Base-by-base conservation (phyloP, 306 rosid species). In the Biancaea sappan region DNA sequence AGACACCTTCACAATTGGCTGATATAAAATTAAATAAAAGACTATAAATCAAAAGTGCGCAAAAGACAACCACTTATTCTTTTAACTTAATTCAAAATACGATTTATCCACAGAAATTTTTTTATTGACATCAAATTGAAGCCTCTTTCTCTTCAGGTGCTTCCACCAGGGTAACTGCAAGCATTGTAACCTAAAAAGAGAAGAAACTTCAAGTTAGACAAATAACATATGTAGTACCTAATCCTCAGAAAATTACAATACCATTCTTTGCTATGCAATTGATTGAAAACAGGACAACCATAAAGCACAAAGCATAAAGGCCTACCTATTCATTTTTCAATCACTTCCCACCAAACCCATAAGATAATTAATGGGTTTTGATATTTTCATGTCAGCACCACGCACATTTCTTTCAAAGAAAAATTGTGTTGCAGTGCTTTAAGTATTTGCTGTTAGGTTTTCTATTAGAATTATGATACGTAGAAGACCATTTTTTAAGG, bases 101-200 rank as follows among this genome's bases (percentile, higher is more conserved):
- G 37, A 59, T 44, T 25, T 15, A 37, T 18, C 29, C 31, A 18
- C 29, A 15, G 5, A 63, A 40, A 40, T 21, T 21, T 35, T 4
- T 35, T 34, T 10, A 16, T 26, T 16, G 51, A 75, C 66, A 43
- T 40, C 25, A 32, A 60, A 4, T 19, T 57, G 58, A 62, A 50
- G 26, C 21, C 11, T 53, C 51, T 62, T 31, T 52, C 16, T 43
- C 51, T 46, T 76, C 70, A 77, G 54, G 72, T 69, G 60, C 87
- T 82, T 35, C 90, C 94, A 9, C 81, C 82, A 12, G 89, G 82
- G 59, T 87, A 91, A 37, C 50, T 22, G 80, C 97, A 91, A 35
- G 72, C 84, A 83, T 84, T 84, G 81, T 91, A 88, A 88, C 97
- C 97, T 91, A 72, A 71, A 71, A 16, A 25, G n/a, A 47, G 16